Base-by-base conservation (phyloP, 805 yeast species). In the Yamadazyma tumulicola region DNA sequence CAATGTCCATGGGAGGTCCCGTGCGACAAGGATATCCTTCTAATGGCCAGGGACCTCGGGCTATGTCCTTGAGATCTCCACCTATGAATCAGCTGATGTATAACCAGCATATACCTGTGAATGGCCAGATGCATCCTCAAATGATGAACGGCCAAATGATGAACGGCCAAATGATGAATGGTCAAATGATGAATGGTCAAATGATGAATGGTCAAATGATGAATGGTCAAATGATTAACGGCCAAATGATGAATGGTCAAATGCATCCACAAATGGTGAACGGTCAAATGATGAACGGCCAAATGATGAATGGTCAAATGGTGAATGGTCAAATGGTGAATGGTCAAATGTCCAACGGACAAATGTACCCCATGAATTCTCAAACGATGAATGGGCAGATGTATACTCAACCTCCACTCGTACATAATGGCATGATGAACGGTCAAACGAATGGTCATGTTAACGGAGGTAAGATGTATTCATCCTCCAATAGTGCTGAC, bases 1-100 rank as follows among this genome's bases (percentile, higher is more conserved):
- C 45, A 12, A 40, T 43, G 47, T 43, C 46, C 4, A 20, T 43
- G 24, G 30, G 38, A 5, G n/a, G 28, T n/a, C 34, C 19, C 18
- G 16, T 22, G 17, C 26, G 6, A 20, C 19, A 30, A 19, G 33
- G 37, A 12, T 12, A 21, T 9, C 6, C 22, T n/a, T 29, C 28
- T 9, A 28, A 22, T 22, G n/a, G n/a, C n/a, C 19, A 32, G 11
- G 37, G 37, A 7, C 37, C 23, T 19, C n/a, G 32, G 12, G 15
- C 35, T 9, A 38, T 22, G 34, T 25, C 35, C 27, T 24, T 27
- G 32, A 31, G 11, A 29, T 22, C 26, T 30, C 28, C 19, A 22
- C 26, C n/a, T 6, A 21, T 21, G 23, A 21, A 21, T 21, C 19
- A 20, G 29, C 20, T 20, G 12, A 17, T 32, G 21, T 12, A 23